Base-by-base conservation (phyloP, 2,329 filamentous ascomycete genomes). In the Ophiocordyceps robertsii region DNA sequence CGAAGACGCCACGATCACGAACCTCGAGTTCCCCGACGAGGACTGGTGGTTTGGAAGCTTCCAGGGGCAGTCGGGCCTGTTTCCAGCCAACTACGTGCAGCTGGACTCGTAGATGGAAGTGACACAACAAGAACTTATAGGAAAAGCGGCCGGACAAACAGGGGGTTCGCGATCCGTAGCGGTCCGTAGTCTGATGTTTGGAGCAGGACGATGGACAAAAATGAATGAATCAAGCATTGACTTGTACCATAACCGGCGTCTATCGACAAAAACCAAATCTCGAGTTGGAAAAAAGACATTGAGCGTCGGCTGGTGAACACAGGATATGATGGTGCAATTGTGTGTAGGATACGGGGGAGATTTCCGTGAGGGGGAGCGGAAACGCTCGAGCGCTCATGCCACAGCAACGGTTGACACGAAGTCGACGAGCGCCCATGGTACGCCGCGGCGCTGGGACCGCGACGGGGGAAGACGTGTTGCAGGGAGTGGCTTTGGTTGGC, bases 11-110 rank as follows among this genome's bases (percentile, higher is more conserved):
- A 87, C 70, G 48, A 82, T 98, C 53, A 83, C 75, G 27, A 75
- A 83, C 56, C 68, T 98, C 49, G 86, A 95, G 68, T 96, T 96
- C 64, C 92, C 92, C 2, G 92, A 96, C 55, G 90, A 96, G 51
- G 92, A 98, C 59, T 98, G 92, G 92, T 98, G 92, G 92, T 84
- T 90, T 54, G 92, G 92, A 45, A 79, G 84, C 55, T 93, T 83
- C 62, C 72, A 80, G 24, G 88, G 88, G 40, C 75, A 81, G 44
- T 75, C 75, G 29, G 92, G 92, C 47, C 72, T 98, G 38, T 98
- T 98, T 76, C 80, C 80, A 12, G 73, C 79, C 56, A 82, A 83
- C 59, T 83, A 83, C 52, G 80, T 83, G 48, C 66, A 80, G 59
- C 62, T 81, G 42, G 63, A 77, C 52, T 48, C 57, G 47, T 63